These are phyloP conservation scores for Eucalyptus guilfoylei DNA, from an alignment of 345 rosid genomes.

Conservation along the genomic window DNA sequence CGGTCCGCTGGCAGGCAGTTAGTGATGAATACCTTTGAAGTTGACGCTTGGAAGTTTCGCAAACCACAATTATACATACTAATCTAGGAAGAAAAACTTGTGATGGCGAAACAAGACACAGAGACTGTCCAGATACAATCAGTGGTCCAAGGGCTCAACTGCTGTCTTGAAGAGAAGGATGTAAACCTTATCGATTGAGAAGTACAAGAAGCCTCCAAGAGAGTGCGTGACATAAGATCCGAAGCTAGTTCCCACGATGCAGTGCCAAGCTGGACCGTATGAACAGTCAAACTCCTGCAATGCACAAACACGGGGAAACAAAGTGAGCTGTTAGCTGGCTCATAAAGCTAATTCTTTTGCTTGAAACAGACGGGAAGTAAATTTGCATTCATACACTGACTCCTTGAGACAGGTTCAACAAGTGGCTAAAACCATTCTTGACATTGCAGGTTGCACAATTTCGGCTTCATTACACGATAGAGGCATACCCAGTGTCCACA, in stretches of 20 bases:
- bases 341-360: background rate
- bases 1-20: background rate
- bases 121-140: background rate
- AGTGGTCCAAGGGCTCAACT: slow-evolving; percentile 76
- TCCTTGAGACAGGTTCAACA: background rate
- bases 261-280: slow-evolving; percentile 97
- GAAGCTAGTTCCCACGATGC: slow-evolving; percentile 94
- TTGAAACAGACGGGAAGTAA: background rate
- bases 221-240: slow-evolving; percentile 96
- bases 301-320: background rate
- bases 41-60: background rate
- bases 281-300: slow-evolving; percentile 79
- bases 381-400: background rate
- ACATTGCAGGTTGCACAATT: background rate
- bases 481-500: background rate
- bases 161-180: slow-evolving; percentile 93
- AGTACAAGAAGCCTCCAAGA: slow-evolving; percentile 84
- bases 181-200: slow-evolving; percentile 80
- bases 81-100: background rate
- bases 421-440: background rate
- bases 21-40: background rate
- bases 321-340: background rate
- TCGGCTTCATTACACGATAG: background rate
- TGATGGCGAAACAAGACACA: background rate
- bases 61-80: background rate